phyloP scores from a whole-genome alignment of 1,139 yeast genomes.

The Candida sanyaensis region DNA sequence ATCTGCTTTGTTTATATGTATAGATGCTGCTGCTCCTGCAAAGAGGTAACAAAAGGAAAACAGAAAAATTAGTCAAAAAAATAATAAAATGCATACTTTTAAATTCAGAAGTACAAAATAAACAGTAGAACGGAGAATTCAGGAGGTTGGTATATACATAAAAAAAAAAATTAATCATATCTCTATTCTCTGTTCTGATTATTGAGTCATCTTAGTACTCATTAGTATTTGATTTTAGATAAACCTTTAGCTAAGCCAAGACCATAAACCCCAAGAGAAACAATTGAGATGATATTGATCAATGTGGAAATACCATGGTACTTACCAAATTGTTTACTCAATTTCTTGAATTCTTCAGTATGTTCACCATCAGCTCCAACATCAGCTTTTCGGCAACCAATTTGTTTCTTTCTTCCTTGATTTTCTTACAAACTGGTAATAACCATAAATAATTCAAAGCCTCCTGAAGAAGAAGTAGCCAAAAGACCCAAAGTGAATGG shows the following conservation, averaged over 20 bases:
- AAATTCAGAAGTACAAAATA: background rate
- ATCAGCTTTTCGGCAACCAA: slow-evolving; percentile 40
- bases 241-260: slow-evolving; percentile 22
- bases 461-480: slow-evolving; percentile 57
- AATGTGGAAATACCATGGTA: slow-evolving; percentile 74
- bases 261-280: slow-evolving; percentile 71
- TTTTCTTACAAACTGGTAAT: slow-evolving; percentile 61
- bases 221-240: slow-evolving; percentile 6
- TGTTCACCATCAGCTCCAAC: slow-evolving; percentile 55
- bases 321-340: slow-evolving; percentile 69
- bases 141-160: background rate
- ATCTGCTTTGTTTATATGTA: no score
- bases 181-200: background rate
- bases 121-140: background rate
- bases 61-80: background rate
- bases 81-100: background rate
- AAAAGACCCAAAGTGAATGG: slow-evolving; percentile 52
- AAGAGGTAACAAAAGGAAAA: no score
- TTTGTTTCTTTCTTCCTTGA: slow-evolving; percentile 59
- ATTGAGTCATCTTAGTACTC: no score
- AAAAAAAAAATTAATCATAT: background rate
- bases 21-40: no score
- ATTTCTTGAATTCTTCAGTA: slow-evolving; percentile 48
- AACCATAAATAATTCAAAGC: slow-evolving; percentile 66
- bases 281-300: slow-evolving; percentile 62